Conservation (phyloP, 805 yeast species). For the Brettanomyces custersianus region DNA sequence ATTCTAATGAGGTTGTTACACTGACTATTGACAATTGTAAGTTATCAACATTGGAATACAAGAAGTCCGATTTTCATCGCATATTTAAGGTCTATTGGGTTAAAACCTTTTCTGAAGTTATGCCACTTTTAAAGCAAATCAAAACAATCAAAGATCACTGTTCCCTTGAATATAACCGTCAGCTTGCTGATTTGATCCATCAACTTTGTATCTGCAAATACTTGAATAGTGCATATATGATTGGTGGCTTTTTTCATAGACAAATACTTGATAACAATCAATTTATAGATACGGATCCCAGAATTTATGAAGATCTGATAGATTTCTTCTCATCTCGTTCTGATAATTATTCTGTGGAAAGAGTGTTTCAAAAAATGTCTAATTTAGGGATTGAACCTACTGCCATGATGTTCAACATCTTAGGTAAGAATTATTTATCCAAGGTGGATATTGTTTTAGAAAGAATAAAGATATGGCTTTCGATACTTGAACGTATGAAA, state of each 20-base stretch:
- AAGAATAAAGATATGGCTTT: slow-evolving; percentile 12
- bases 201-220: slow-evolving; percentile 11
- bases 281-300: slow-evolving; percentile 4
- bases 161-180: no score
- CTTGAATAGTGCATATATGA: slow-evolving; percentile 9
- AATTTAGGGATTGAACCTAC: slow-evolving; percentile 9
- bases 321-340: slow-evolving; percentile 28
- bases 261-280: slow-evolving; percentile 6
- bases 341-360: slow-evolving; percentile 33
- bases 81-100: slow-evolving; percentile 12
- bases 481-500: slow-evolving; percentile 9
- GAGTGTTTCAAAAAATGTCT: slow-evolving; percentile 31
- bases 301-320: slow-evolving; percentile 17
- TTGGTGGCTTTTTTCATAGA: slow-evolving; percentile 9
- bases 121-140: slow-evolving; percentile 3
- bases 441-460: slow-evolving; percentile 8
- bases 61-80: slow-evolving; percentile 1
- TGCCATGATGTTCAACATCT: slow-evolving; percentile 14
- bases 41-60: not conserved
- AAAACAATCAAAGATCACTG: not conserved
- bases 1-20: not conserved
- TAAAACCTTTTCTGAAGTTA: not conserved
- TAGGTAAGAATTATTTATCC: slow-evolving; percentile 14
- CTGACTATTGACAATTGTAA: not conserved
- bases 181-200: slow-evolving; percentile 7